Evolutionary conservation across 2,329 filamentous ascomycete species (phyloP).

Genomic region (Didymella glomerata): DNA sequence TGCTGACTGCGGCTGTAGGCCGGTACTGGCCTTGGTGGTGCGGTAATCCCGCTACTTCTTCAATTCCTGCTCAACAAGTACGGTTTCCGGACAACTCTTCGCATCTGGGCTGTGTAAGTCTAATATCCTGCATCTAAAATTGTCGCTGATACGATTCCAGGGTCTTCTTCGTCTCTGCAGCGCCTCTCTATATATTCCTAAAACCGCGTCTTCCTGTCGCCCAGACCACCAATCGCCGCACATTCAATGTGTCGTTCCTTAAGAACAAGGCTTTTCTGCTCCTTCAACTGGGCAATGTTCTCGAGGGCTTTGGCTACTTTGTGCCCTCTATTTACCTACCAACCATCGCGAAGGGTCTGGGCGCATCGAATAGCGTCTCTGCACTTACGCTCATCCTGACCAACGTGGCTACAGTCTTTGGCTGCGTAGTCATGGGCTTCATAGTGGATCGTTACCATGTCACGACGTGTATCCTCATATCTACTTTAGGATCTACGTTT

Average conservation of each 20-base stretch:
- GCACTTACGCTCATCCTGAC: slow-evolving; percentile 49
- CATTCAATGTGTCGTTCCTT: slow-evolving; percentile 45
- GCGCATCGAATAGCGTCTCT: slow-evolving; percentile 33
- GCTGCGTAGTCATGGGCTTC: slow-evolving; percentile 49
- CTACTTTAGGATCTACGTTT: slow-evolving; percentile 52
- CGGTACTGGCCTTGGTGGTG: slow-evolving; percentile 53
- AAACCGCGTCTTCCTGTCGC: slow-evolving; percentile 45
- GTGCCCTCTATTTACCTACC: slow-evolving; percentile 53
- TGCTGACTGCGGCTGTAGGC: slow-evolving; percentile 30
- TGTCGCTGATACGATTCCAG: not conserved
- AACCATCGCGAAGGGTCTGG: slow-evolving; percentile 44
- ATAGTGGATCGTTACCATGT: slow-evolving; percentile 55
- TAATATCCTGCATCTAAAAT: not conserved
- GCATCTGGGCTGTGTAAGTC: slow-evolving; percentile 47
- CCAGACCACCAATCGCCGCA: slow-evolving; percentile 22
- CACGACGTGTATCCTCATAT: slow-evolving; percentile 54
- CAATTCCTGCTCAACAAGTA: slow-evolving; percentile 51
- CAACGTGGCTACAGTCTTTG: slow-evolving; percentile 49
- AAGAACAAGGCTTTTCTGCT: slow-evolving; percentile 42
- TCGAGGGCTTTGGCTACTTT: slow-evolving; percentile 53
- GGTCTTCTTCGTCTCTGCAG: slow-evolving; percentile 38
- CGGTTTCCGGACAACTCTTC: slow-evolving; percentile 54
- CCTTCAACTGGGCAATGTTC: slow-evolving; percentile 47
- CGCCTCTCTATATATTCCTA: slow-evolving; percentile 45
- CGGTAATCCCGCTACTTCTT: slow-evolving; percentile 55